Evolutionary conservation across 2,329 filamentous ascomycete genomes (phyloP), one percentile per base, ranked within the genome.

Genomic region (Penicillium thymicola): DNA sequence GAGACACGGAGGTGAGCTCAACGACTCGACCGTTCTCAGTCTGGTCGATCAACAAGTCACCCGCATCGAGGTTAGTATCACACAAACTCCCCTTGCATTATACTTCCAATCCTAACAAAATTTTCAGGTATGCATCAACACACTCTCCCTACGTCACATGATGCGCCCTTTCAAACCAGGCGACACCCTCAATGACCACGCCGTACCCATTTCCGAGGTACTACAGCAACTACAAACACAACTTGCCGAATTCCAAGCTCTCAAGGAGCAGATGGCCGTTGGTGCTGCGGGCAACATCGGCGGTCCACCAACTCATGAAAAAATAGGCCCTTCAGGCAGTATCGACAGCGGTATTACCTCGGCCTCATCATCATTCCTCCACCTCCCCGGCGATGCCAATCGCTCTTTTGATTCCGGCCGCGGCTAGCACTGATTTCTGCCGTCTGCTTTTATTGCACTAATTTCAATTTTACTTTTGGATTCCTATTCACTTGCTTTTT

Each of bases 31-130:
- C 74, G 78, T 97, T 74, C 77, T 96, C 54, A 92, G 90, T 68
- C 91, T 99, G 68, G 83, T 97, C 73, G 92, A 96, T 72, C 92
- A 97, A 71, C 92, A 97, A 81, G 89, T 99, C 65, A 92, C 89
- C 72, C 86, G 94, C 68, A 95, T 99, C 72, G 94, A 99, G 86
- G 92, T 95, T 80, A 76, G 87, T 76, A 43, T 28, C n/a, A 8
- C 25, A 36, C 23, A 2, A 30, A 37, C 48, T 54, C 21, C 18
- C n/a, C 13, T 36, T 54, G 11, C 16, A 1, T 10, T 13, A 37
- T 41, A 42, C 9, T 30, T 40, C 45, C 47, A 18, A 57, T 34
- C 23, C 51, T 65, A 28, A 64, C 58, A 21, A 18, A 45, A 47
- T 67, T 75, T 75, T 14, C 64, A 95, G 91, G 88, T 90, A 50